Conservation (phyloP, 768 basidiomycete species). For the Candolleomyces eurysporus region DNA sequence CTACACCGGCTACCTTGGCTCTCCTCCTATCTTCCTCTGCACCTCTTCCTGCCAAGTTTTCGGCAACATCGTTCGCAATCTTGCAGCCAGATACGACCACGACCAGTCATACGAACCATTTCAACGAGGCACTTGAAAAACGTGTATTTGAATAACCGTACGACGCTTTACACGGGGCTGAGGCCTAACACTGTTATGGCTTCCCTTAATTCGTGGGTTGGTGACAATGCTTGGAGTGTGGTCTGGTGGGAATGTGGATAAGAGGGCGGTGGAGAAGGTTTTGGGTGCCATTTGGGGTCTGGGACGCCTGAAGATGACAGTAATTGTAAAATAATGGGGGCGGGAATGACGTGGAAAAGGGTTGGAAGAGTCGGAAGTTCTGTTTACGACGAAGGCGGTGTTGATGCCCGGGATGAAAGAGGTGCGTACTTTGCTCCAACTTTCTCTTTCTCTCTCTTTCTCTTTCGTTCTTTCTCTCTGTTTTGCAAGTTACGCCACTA, state of each 20-base stretch:
- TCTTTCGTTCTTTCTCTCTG: slow-evolving; percentile 1
- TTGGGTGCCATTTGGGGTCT: slow-evolving; percentile 35
- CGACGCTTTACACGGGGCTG: slow-evolving; percentile 44
- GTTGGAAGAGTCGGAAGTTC: slow-evolving; percentile 27
- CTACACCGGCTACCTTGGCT: slow-evolving; percentile 31
- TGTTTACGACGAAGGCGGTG: slow-evolving; percentile 15
- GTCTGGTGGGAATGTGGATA: slow-evolving; percentile 36
- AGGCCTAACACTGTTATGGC: slow-evolving; percentile 41
- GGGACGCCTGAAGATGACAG: background rate
- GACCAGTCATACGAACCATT: background rate
- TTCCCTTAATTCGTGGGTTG: slow-evolving; percentile 33
- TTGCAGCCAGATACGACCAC: background rate
- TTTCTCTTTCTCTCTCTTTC: background rate
- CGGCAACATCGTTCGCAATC: slow-evolving; percentile 6
- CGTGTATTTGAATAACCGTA: slow-evolving; percentile 38
- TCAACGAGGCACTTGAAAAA: slow-evolving; percentile 24
- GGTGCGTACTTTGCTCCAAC: slow-evolving; percentile 22
- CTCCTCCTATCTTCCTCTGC: slow-evolving; percentile 17
- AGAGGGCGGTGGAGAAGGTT: slow-evolving; percentile 45
- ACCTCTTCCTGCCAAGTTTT: background rate
- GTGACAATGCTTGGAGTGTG: slow-evolving; percentile 29
- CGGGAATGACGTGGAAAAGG: slow-evolving; percentile 6
- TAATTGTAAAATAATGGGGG: slow-evolving; percentile 5
- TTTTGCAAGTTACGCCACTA: background rate
- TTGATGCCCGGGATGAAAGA: slow-evolving; percentile 28